Evolutionary conservation across 306 rosid species (phyloP).

Genomic region (Quercus bicolor): DNA sequence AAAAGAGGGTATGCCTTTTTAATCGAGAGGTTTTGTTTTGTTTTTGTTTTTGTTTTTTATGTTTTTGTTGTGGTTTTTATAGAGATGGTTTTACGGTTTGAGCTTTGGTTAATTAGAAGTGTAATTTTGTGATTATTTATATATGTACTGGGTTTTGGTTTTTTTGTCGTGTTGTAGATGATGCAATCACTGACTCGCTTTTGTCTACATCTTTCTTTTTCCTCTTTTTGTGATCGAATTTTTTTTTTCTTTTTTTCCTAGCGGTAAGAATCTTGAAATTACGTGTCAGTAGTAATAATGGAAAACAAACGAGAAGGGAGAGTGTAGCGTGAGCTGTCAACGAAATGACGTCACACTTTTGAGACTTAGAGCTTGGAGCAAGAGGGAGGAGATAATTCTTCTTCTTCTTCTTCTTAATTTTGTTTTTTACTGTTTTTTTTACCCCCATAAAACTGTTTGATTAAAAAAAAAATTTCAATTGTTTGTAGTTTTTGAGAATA

Average conservation of each 20-base stretch:
- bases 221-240: background rate
- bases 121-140: too few relatives aligned
- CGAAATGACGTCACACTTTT: background rate
- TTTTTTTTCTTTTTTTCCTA: background rate
- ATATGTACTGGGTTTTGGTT: too few relatives aligned
- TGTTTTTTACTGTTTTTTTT: too few relatives aligned
- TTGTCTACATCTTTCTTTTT: background rate
- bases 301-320: background rate
- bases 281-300: background rate
- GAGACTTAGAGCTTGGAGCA: too few relatives aligned
- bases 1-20: conserved; percentile 30
- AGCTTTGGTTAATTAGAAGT: too few relatives aligned
- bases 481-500: too few relatives aligned
- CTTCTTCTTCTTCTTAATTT: too few relatives aligned
- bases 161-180: background rate
- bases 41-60: background rate
- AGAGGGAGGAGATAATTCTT: too few relatives aligned
- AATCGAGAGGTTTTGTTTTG: conserved; percentile 25
- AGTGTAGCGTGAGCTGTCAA: background rate
- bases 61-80: background rate
- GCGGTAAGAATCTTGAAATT: background rate
- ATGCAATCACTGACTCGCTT: background rate
- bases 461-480: too few relatives aligned
- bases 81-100: too few relatives aligned
- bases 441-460: too few relatives aligned